phyloP scores from a whole-genome alignment of 1,284 basidiomycete species.

The Ustilago crameri region DNA sequence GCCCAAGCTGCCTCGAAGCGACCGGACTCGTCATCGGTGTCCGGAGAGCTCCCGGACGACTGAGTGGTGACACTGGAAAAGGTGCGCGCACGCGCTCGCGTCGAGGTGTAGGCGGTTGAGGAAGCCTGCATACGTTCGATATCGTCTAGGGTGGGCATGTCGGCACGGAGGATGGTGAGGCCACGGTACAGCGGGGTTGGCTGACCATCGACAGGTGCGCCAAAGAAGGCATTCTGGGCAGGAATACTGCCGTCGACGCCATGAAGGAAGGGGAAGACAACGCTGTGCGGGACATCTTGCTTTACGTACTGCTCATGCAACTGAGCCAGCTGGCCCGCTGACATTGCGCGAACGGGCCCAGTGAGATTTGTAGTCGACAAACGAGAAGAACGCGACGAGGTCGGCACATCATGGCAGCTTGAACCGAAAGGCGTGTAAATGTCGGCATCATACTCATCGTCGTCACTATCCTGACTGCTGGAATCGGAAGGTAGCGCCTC shows the following conservation, averaged over 20 bases:
- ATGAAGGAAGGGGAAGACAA: slow-evolving; percentile 66
- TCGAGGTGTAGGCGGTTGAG: slow-evolving; percentile 15
- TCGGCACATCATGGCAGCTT: not conserved
- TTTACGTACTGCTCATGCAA: slow-evolving; percentile 52
- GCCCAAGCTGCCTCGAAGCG: slow-evolving; percentile 38
- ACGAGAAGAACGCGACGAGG: slow-evolving; percentile 4
- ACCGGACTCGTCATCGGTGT: slow-evolving; percentile 33
- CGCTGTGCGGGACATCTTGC: slow-evolving; percentile 59
- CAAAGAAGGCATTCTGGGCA: slow-evolving; percentile 62
- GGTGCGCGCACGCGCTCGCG: slow-evolving; percentile 34
- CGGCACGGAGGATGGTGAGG: slow-evolving; percentile 64
- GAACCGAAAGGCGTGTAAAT: slow-evolving; percentile 4
- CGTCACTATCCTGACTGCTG: slow-evolving; percentile 14
- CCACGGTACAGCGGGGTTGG: slow-evolving; percentile 62
- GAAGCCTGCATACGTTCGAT: slow-evolving; percentile 30
- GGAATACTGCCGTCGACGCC: slow-evolving; percentile 61
- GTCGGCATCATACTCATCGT: slow-evolving; percentile 12
- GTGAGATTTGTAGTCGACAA: slow-evolving; percentile 17
- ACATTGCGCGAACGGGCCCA: slow-evolving; percentile 59
- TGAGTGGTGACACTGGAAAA: slow-evolving; percentile 52
- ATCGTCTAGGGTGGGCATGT: slow-evolving; percentile 57
- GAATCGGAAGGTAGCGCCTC: slow-evolving; percentile 21
- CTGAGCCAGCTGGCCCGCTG: slow-evolving; percentile 53
- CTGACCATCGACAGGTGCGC: slow-evolving; percentile 48
- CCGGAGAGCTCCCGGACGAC: slow-evolving; percentile 40